phyloP scores from a whole-genome alignment of 176 grass and related monocot genomes.

The Pontederia crassipes region DNA sequence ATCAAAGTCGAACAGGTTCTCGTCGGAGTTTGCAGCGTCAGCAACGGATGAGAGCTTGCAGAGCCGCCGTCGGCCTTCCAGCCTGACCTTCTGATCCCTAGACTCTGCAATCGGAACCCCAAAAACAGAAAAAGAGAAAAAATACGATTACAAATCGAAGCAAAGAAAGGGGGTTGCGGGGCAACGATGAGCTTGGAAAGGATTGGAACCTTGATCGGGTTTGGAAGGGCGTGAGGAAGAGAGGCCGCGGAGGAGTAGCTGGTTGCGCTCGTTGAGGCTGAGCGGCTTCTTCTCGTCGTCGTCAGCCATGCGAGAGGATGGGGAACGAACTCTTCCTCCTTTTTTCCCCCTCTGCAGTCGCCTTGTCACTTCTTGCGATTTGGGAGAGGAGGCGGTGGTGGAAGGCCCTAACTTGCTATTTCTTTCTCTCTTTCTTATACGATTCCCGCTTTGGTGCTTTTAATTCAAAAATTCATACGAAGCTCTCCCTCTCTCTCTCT shows the following conservation, averaged over 20 bases:
- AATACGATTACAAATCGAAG: not conserved
- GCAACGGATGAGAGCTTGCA: conserved; percentile 36
- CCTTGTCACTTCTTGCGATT: not conserved
- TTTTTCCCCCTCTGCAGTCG: not conserved
- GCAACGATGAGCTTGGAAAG: conserved; percentile 10
- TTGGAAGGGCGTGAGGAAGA: conserved; percentile 27
- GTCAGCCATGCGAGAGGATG: not conserved
- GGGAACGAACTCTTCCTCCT: too few species aligned
- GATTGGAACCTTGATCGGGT: conserved; percentile 6
- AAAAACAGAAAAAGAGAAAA: not conserved
- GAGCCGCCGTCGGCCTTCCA: conserved; percentile 60
- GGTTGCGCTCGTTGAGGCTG: conserved; percentile 61
- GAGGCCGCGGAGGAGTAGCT: conserved; percentile 40
- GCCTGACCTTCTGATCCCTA: conserved; percentile 38
- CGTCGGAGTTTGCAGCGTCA: not conserved
- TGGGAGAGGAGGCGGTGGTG: not conserved
- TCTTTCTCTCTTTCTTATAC: too few species aligned
- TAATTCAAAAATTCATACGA: too few species aligned
- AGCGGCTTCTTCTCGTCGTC: conserved; percentile 35
- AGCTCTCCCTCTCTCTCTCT: too few species aligned
- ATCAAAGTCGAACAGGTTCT: conserved; percentile 6
- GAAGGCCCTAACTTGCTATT: too few species aligned
- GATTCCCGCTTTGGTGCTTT: too few species aligned
- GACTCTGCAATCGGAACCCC: conserved; percentile 17
- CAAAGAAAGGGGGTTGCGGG: not conserved